Conservation (phyloP, 1,284 basidiomycete genomes). For the Coniophora puteana region DNA sequence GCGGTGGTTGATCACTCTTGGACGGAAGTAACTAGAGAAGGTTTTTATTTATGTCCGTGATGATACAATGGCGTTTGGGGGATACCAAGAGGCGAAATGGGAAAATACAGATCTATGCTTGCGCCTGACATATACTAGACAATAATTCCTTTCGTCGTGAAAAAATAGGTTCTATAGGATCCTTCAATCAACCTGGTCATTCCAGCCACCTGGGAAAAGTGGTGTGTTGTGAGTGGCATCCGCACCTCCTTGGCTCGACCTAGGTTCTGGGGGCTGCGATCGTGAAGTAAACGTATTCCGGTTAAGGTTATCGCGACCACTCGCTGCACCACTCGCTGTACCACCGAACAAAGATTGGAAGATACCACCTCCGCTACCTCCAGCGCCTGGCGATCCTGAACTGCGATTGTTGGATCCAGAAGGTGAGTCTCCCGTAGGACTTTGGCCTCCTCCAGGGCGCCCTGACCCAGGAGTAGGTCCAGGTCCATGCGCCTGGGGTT, state of each 20-base stretch:
- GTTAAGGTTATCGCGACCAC: conserved; percentile 1
- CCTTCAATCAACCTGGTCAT: conserved; percentile 27
- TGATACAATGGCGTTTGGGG: too few relatives aligned
- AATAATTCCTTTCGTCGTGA: too few relatives aligned
- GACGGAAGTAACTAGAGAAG: too few relatives aligned
- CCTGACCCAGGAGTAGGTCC: too few relatives aligned
- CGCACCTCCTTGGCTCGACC: conserved; percentile 9
- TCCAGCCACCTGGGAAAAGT: conserved; percentile 25
- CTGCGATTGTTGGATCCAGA: conserved; percentile 11
- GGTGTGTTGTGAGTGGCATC: conserved; percentile 14
- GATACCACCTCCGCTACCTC: conserved; percentile 13
- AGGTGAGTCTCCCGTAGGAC: conserved; percentile 1
- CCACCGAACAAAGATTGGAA: conserved; percentile 27
- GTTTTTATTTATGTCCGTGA: too few relatives aligned
- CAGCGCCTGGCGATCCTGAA: conserved; percentile 16
- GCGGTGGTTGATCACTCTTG: too few relatives aligned
- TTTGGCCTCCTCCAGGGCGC: too few relatives aligned
- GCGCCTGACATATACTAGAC: conserved; percentile 2
- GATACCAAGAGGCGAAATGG: too few relatives aligned
- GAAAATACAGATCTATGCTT: conserved; percentile 1
- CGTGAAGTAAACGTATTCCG: background rate
- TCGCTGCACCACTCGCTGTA: conserved; percentile 13
- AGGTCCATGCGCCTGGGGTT: conserved; percentile 37
- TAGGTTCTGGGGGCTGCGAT: conserved; percentile 11
- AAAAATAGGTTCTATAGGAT: background rate